Percentiles rank a stretch among this genome's conserved stretches.
phyloP scores from a whole-genome alignment of 768 basidiomycete genomes.

The Termitomyces sp. region DNA sequence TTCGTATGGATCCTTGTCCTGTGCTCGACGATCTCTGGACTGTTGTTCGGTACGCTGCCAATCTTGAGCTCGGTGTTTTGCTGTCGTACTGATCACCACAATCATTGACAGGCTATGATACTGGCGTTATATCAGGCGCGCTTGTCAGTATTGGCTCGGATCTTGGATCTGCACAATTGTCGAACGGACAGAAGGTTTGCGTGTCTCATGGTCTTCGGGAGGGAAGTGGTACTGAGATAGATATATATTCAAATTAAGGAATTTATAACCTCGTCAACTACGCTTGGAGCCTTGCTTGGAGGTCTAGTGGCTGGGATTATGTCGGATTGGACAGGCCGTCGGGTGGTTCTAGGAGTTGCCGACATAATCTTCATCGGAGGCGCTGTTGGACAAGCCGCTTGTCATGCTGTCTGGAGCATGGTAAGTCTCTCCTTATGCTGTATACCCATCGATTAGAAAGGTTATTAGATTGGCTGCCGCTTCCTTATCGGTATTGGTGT shows the following conservation, averaged over 20 bases:
- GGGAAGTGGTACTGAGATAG: background rate
- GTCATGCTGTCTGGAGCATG: conserved; percentile 70
- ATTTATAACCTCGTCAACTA: conserved; percentile 78
- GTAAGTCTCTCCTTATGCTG: conserved; percentile 25
- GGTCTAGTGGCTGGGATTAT: conserved; percentile 65
- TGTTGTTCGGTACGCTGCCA: conserved; percentile 60
- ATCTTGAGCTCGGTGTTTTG: background rate
- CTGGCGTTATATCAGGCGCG: conserved; percentile 79
- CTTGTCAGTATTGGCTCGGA: conserved; percentile 69
- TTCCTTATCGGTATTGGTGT: conserved; percentile 76
- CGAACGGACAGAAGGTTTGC: conserved; percentile 60
- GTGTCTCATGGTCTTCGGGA: background rate
- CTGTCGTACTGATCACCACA: background rate
- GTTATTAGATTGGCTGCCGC: conserved; percentile 56
- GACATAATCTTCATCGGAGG: conserved; percentile 75
- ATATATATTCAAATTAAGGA: conserved; percentile 44
- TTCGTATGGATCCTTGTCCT: conserved; percentile 78
- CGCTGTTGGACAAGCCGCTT: conserved; percentile 67
- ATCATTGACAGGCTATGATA: conserved; percentile 77
- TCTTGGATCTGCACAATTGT: conserved; percentile 53
- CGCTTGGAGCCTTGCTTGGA: conserved; percentile 74
- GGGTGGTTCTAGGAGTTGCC: conserved; percentile 59
- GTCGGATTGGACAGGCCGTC: conserved; percentile 70
- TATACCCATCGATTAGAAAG: background rate
- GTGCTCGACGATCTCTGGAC: conserved; percentile 71